phyloP scores from a whole-genome alignment of 129 eudicot genomes.

The Flaveria bidentis region DNA sequence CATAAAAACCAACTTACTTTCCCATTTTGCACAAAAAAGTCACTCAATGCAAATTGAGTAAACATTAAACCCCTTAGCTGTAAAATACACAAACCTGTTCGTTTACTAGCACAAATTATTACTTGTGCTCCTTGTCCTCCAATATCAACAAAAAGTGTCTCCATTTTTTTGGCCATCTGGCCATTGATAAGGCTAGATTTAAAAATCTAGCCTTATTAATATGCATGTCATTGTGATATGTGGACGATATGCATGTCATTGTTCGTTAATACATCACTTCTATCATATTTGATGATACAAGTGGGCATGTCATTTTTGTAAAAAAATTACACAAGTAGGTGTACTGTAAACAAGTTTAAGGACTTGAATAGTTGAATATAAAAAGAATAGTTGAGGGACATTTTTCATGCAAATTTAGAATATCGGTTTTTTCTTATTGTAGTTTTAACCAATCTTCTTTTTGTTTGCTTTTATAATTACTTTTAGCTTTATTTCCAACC shows the following conservation, averaged over 20 bases:
- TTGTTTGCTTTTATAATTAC: neutral
- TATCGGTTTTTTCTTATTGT: neutral
- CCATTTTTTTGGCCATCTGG: too few species aligned
- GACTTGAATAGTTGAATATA: neutral
- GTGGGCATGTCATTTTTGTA: neutral
- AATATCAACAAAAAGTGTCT: too few species aligned
- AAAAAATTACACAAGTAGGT: neutral
- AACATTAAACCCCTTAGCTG: neutral
- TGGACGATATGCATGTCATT: neutral
- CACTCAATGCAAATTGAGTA: neutral
- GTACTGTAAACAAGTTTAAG: neutral
- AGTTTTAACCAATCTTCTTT: neutral
- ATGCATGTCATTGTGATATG: neutral
- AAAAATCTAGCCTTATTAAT: too few species aligned
- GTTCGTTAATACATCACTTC: too few species aligned
- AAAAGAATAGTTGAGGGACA: neutral
- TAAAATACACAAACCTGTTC: neutral
- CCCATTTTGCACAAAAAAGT: neutral
- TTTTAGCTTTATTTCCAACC: neutral
- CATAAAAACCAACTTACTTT: neutral
- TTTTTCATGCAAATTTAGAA: neutral
- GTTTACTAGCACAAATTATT: neutral
- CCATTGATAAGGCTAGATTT: too few species aligned
- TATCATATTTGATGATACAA: neutral
- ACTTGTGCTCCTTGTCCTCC: neutral